Percentiles rank a stretch among this genome's conserved stretches.
Conservation (phyloP, 352 stramenopile genomes). For the Pythium vanterpoolii region DNA sequence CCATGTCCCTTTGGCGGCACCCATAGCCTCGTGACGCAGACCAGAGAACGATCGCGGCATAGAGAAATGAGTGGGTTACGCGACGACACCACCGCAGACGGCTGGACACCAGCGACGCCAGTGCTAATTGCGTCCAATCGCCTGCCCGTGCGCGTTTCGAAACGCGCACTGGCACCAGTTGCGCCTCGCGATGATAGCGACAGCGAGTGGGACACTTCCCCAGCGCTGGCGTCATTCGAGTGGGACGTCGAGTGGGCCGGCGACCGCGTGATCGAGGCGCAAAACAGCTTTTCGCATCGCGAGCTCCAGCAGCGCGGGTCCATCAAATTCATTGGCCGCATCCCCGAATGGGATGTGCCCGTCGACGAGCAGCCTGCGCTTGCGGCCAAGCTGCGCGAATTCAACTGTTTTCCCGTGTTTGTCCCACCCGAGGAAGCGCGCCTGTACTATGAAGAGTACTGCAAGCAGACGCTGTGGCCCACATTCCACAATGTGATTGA, state of each 20-base stretch:
- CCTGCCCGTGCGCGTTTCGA: slow-evolving; percentile 47
- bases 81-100: slow-evolving; percentile 20
- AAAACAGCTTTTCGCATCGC: slow-evolving; percentile 71
- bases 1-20: not conserved
- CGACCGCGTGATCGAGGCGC: slow-evolving; percentile 70
- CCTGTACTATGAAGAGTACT: slow-evolving; percentile 92
- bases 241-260: slow-evolving; percentile 69
- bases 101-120: slow-evolving; percentile 52
- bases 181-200: slow-evolving; percentile 1
- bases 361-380: slow-evolving; percentile 49
- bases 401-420: slow-evolving; percentile 74
- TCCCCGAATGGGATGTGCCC: slow-evolving; percentile 51
- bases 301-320: slow-evolving; percentile 59
- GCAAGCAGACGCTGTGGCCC: slow-evolving; percentile 96
- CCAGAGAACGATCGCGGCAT: not conserved
- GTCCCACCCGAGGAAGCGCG: slow-evolving; percentile 47
- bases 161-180: not conserved
- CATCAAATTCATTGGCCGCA: slow-evolving; percentile 74
- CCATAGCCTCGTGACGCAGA: not conserved
- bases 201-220: not conserved
- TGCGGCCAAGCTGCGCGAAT: slow-evolving; percentile 38
- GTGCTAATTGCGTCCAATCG: slow-evolving; percentile 76
- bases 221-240: slow-evolving; percentile 10
- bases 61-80: slow-evolving; percentile 1
- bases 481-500: slow-evolving; percentile 97